Conservation (phyloP, 169 alveolate species). For the Eimeria falciformis region DNA sequence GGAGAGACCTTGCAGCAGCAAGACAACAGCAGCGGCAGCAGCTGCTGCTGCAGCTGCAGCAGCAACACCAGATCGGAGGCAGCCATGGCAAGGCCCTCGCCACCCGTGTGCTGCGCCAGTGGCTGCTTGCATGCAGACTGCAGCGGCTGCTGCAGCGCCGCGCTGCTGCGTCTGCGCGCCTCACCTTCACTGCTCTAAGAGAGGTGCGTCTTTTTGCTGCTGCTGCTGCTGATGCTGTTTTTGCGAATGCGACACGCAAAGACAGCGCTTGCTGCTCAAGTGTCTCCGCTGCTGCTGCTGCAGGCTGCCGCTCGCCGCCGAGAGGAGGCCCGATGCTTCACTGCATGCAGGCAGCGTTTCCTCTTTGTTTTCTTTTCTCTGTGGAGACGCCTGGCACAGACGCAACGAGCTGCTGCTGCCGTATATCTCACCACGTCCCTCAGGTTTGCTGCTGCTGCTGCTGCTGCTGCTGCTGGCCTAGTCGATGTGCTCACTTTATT, state of each 20-base stretch:
- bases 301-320: slow-evolving; percentile 20
- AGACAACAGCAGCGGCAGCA: slow-evolving; percentile 32
- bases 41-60: slow-evolving; percentile 1
- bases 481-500: too few species aligned
- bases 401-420: slow-evolving; percentile 16
- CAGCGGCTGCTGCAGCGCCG: slow-evolving; percentile 14
- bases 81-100: slow-evolving; percentile 20
- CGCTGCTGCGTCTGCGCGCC: slow-evolving; percentile 6
- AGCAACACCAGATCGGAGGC: background rate
- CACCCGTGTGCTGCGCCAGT: background rate
- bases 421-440: background rate
- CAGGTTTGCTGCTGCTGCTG: background rate
- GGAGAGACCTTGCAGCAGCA: slow-evolving; percentile 12
- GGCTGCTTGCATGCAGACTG: background rate
- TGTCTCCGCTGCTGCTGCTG: slow-evolving; percentile 11
- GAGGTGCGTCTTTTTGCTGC: background rate
- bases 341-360: background rate
- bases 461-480: background rate
- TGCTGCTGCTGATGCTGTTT: background rate
- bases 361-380: background rate
- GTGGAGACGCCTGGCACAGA: background rate
- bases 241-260: background rate
- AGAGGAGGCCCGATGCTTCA: slow-evolving; percentile 4
- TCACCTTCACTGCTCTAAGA: background rate
- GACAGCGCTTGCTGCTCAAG: too few species aligned